These are phyloP conservation scores for Orobanche coerulescens DNA, from an alignment of 257 asterid species.

Conservation along the genomic window DNA sequence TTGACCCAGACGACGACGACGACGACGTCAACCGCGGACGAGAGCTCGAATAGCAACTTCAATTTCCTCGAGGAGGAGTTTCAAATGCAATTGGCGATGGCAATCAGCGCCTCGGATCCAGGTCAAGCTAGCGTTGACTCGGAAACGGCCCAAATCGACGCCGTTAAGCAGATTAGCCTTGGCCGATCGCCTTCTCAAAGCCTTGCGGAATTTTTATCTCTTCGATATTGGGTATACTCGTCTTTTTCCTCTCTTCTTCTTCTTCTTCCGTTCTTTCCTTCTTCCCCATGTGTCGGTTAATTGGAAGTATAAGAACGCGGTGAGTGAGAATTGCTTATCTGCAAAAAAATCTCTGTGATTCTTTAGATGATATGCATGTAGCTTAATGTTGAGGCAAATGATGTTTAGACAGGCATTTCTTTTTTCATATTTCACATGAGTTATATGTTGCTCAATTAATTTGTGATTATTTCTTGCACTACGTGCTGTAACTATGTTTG, in stretches of 20 bases:
- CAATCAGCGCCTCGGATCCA: constrained; percentile 84
- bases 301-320: not conserved
- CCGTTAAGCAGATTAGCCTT: constrained; percentile 80
- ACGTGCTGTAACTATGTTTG: not conserved
- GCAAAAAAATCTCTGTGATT: not conserved
- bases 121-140: constrained; percentile 53
- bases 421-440: not conserved
- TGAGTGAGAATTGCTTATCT: constrained; percentile 1
- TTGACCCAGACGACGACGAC: constrained; percentile 23
- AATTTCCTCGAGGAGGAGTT: constrained; percentile 83
- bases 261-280: no score
- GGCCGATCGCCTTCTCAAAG: constrained; percentile 67
- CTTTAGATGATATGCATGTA: constrained; percentile 3
- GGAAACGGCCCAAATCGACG: constrained; percentile 75
- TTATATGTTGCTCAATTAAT: constrained; percentile 1
- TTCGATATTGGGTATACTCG: constrained; percentile 65
- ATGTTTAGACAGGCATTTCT: not conserved
- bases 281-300: constrained; percentile 15
- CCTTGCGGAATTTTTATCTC: constrained; percentile 56
- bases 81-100: constrained; percentile 85
- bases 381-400: constrained; percentile 10
- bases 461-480: not conserved
- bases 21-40: constrained; percentile 26
- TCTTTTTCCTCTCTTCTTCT: not conserved
- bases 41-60: constrained; percentile 27